Conservation (phyloP, 2,329 filamentous ascomycete species). For the Colletotrichum tropicicola region DNA sequence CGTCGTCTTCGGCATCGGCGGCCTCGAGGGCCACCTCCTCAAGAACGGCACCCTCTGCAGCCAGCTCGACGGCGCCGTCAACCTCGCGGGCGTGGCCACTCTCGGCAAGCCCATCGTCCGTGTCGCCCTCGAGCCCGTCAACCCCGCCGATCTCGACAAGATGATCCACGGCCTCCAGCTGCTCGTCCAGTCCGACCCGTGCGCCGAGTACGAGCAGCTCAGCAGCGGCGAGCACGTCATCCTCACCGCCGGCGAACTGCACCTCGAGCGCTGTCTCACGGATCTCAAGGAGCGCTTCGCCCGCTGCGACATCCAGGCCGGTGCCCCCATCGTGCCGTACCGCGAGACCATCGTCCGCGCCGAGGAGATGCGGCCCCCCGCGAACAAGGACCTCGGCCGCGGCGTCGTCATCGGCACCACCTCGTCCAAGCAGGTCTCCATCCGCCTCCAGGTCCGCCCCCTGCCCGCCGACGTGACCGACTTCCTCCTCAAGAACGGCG, state of each 20-base stretch:
- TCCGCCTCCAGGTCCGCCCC: constrained; percentile 81
- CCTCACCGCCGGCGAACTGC: constrained; percentile 90
- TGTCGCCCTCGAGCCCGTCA: constrained; percentile 92
- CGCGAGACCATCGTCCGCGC: constrained; percentile 89
- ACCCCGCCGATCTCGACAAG: constrained; percentile 90
- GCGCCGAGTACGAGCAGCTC: constrained; percentile 94
- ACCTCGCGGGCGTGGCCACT: constrained; percentile 85
- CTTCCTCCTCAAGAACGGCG: constrained; percentile 83
- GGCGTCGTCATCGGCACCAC: constrained; percentile 81
- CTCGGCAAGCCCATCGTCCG: constrained; percentile 91
- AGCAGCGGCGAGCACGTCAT: constrained; percentile 95
- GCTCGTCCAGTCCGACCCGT: constrained; percentile 93
- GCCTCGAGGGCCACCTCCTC: constrained; percentile 90
- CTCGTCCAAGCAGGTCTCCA: constrained; percentile 84
- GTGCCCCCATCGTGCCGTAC: constrained; percentile 94
- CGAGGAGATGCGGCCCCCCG: constrained; percentile 91
- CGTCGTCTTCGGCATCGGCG: constrained; percentile 93
- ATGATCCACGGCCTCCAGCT: constrained; percentile 91
- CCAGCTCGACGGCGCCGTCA: constrained; percentile 84
- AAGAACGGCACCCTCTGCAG: constrained; percentile 96
- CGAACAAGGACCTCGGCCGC: constrained; percentile 85
- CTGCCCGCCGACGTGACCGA: constrained; percentile 82
- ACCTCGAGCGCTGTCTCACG: constrained; percentile 92
- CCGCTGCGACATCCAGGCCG: constrained; percentile 92
- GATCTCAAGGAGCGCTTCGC: constrained; percentile 94